These are phyloP conservation scores for Pholiota microspora DNA, from an alignment of 768 basidiomycete species.

Conservation along the genomic window DNA sequence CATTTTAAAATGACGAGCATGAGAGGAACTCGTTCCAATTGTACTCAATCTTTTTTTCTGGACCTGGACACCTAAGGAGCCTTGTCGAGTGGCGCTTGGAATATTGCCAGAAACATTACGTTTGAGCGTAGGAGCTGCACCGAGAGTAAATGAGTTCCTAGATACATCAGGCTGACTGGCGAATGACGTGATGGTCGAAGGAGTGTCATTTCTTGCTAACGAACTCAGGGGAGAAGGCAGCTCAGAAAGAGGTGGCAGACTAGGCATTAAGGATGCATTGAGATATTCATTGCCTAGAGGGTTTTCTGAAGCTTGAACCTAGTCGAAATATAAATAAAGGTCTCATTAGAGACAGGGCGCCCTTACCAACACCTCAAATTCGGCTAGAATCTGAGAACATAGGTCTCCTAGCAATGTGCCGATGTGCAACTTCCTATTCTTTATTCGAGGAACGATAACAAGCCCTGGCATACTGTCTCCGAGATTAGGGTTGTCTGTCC, in stretches of 20 bases:
- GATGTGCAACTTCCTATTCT: slow-evolving; percentile 84
- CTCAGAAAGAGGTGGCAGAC: slow-evolving; percentile 58
- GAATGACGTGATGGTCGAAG: slow-evolving; percentile 44
- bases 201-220: slow-evolving; percentile 39
- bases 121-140: slow-evolving; percentile 41
- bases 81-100: slow-evolving; percentile 49
- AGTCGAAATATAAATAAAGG: slow-evolving; percentile 11
- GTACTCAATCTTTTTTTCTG: slow-evolving; percentile 62
- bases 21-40: slow-evolving; percentile 70
- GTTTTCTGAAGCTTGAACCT: slow-evolving; percentile 81
- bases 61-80: slow-evolving; percentile 44
- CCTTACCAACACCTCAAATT: slow-evolving; percentile 78
- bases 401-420: slow-evolving; percentile 87
- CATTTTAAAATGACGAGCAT: slow-evolving; percentile 85
- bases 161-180: slow-evolving; percentile 59
- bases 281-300: slow-evolving; percentile 85
- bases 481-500: slow-evolving; percentile 51
- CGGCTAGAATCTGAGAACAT: slow-evolving; percentile 82
- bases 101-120: slow-evolving; percentile 47
- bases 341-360: neutral
- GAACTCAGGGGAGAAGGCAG: slow-evolving; percentile 56
- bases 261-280: slow-evolving; percentile 65
- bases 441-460: slow-evolving; percentile 82
- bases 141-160: slow-evolving; percentile 32
- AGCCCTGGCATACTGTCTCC: slow-evolving; percentile 60